Evolutionary conservation across 352 stramenopile species (phyloP), one percentile per base, ranked within the genome.

Genomic region (Pythium grandisporangium): DNA sequence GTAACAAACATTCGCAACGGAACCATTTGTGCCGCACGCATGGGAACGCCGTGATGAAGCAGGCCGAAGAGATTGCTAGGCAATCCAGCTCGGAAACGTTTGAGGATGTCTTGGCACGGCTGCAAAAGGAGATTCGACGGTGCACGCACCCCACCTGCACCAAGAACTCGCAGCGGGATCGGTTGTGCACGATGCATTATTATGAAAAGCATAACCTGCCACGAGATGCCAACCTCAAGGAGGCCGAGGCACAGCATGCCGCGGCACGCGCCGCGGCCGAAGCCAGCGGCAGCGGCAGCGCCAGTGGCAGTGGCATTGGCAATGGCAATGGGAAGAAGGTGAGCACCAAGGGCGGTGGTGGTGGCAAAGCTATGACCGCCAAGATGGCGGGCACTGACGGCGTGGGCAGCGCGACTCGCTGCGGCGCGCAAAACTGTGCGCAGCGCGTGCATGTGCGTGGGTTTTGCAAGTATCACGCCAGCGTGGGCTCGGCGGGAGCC

Each of bases 81-180:
- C 56, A 64, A 44, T 56, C 58, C 14, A 63, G 41, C 22, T 57
- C 60, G 2, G 72, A 89, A 53, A 71, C 51, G 1, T 88, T 70
- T 49, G 74, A 90, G 30, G 72, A 85, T n/a, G 69, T 87, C 19
- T 55, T 93, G 20, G 48, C 48, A 32, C 53, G 61, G 13, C 58
- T 93, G 25, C 74, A 93, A 46, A 84, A 84, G 35, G 71, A 93
- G 24, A 72, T 93, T 17, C 70, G 77, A 13, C 70, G 65, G 8
- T 93, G 79, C 43, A 85, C 79, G 1, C 70, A 88, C 36, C 68
- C 70, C 6, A 82, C 62, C 13, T 93, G 79, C 37, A 84, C 74
- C 25, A 93, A 90, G 55, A 93, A 93, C 55, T 89, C 79, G 30
- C 79, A 93, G 48, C 70, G 79, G 30, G 79, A 93, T 58, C 70